These are phyloP conservation scores for Inga oerstediana DNA, from an alignment of 306 rosid genomes.

Conservation along the genomic window DNA sequence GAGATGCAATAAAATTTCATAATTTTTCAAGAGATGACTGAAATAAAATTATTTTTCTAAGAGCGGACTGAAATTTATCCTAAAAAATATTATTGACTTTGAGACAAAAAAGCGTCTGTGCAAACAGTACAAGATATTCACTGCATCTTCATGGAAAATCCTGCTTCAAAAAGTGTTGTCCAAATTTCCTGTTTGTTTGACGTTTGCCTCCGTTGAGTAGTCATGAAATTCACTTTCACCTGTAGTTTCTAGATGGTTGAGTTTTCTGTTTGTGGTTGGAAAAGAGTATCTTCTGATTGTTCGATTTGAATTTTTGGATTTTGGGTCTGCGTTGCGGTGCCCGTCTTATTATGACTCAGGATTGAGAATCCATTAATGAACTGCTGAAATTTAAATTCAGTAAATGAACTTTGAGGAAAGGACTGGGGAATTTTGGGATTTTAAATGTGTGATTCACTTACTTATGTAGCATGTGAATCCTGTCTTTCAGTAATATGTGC, in stretches of 20 bases:
- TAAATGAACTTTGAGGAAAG: neutral
- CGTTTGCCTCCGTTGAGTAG: neutral
- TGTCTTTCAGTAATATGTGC: neutral
- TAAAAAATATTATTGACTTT: no score
- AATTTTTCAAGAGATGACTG: no score
- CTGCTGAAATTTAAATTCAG: slow-evolving; percentile 12
- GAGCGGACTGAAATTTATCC: no score
- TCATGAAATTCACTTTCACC: slow-evolving; percentile 34
- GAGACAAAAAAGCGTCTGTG: no score
- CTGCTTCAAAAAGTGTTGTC: no score
- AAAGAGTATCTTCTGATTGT: slow-evolving; percentile 37
- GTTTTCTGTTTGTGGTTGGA: slow-evolving; percentile 30
- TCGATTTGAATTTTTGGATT: slow-evolving; percentile 32
- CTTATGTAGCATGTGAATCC: neutral
- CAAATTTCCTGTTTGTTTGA: neutral
- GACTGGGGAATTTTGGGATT: neutral
- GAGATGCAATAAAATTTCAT: no score
- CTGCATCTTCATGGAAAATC: no score
- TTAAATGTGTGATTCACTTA: neutral
- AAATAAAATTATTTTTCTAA: no score
- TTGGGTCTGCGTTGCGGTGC: slow-evolving; percentile 16
- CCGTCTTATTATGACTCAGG: slow-evolving; percentile 8
- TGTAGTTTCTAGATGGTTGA: slow-evolving; percentile 29
- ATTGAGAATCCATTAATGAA: slow-evolving; percentile 13
- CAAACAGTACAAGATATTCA: no score